Evolutionary conservation across 2,329 filamentous ascomycete genomes (phyloP), one percentile per base, ranked within the genome.

Genomic region (Hypomyces rosellus): DNA sequence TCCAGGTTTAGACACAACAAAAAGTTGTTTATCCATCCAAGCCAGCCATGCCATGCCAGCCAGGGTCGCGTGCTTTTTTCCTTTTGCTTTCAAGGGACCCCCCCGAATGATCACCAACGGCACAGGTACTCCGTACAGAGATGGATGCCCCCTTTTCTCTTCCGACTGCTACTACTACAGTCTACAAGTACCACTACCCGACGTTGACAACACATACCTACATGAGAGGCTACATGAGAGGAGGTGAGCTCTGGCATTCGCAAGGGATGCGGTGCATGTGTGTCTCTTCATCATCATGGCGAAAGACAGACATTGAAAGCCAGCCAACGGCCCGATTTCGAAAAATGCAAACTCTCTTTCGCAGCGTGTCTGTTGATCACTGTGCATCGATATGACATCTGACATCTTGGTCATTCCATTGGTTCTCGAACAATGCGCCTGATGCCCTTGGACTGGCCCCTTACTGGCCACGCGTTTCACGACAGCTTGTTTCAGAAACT

Each of bases 41-140:
- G 25, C 25, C n/a, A n/a, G n/a, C n/a, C 22, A 25, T 25, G 7
- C 22, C 25, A 30, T 30, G 25, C 25, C 25, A 30, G 25, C 25
- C 44, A 43, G 49, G 49, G 44, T 51, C 49, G 49, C 49, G 49
- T 51, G 49, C 49, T 47, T 38, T 46, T 46, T 39, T 46, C 8
- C 8, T 30, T 30, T 30, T 30, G 6, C 6, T 11, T 30, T 8
- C 25, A 30, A 8, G 25, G 25, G 6, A 25, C 22, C 25, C 25
- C 25, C 25, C 25, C 25, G 39, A 30, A 34, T 47, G 18, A 38
- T 47, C 49, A 47, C 44, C 45, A 51, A 42, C 44, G 38, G 49
- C 44, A 50, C 42, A 42, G 45, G 43, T 41, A 41, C 48, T 20
- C 20, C 20, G 20, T 20, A 20, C 20, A 20, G 20, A 45, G 44